Evolutionary conservation across 2,329 filamentous ascomycete species (phyloP).

Genomic region (Monascus ruber): DNA sequence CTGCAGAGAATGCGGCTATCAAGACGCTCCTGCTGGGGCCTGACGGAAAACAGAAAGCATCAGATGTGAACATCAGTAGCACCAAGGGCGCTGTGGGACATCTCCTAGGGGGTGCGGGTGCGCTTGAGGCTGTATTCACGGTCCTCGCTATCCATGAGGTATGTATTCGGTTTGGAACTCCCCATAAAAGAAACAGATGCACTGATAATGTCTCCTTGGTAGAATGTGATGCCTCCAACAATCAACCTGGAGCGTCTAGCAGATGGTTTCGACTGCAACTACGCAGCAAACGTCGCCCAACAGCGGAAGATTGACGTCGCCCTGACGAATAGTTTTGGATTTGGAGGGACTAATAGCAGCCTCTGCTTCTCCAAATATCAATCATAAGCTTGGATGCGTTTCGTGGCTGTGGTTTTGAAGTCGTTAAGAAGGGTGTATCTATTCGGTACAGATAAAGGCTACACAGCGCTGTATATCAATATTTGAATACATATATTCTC

Average conservation of each 20-base stretch:
- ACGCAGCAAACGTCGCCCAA: slow-evolving; percentile 64
- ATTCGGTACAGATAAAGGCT: too few species aligned
- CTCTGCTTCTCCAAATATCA: slow-evolving; percentile 53
- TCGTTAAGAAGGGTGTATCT: too few species aligned
- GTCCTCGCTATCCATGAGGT: slow-evolving; percentile 71
- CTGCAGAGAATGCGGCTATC: slow-evolving; percentile 78
- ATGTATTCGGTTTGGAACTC: slow-evolving; percentile 21
- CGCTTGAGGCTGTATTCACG: slow-evolving; percentile 78
- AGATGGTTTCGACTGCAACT: slow-evolving; percentile 66
- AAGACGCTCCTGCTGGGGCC: slow-evolving; percentile 63
- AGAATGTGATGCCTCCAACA: slow-evolving; percentile 76
- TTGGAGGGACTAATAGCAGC: slow-evolving; percentile 90
- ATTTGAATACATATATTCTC: too few species aligned
- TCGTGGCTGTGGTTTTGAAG: too few species aligned
- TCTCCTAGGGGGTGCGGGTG: slow-evolving; percentile 80
- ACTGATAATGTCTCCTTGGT: background rate
- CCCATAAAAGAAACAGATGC: background rate
- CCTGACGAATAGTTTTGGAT: slow-evolving; percentile 92
- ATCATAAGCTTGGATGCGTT: background rate
- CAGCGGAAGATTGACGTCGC: slow-evolving; percentile 59
- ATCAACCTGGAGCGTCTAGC: slow-evolving; percentile 63
- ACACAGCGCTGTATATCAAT: too few species aligned
- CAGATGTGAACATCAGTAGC: slow-evolving; percentile 71
- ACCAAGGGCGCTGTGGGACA: slow-evolving; percentile 92
- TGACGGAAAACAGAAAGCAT: slow-evolving; percentile 50